A percentile compares a stretch with the other conserved stretches of the same genome.
Evolutionary conservation across 148 eudicot species (phyloP).

Genomic region (Vaccinium corymbosum): DNA sequence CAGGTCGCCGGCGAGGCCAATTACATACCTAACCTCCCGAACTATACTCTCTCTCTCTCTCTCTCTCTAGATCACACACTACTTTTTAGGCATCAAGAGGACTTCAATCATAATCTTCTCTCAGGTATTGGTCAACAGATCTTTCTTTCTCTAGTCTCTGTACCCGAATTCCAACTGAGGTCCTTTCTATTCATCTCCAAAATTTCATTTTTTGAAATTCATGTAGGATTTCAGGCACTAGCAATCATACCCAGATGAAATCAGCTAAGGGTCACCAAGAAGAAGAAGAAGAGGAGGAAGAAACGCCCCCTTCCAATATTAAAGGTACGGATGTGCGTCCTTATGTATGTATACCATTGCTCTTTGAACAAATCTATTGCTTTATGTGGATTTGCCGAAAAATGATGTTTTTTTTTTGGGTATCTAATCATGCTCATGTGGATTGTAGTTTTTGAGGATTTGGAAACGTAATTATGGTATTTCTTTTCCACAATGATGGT

Average conservation of each 20-base stretch:
- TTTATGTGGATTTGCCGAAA: not conserved
- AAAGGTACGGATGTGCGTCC: slow-evolving; percentile 35
- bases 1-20: slow-evolving; percentile 4
- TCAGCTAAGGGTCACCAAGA: slow-evolving; percentile 51
- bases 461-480: not conserved
- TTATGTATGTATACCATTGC: not conserved
- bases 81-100: not conserved
- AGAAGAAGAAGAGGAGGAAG: slow-evolving; percentile 64
- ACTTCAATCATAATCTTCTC: not conserved
- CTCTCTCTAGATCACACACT: not conserved
- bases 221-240: too few relatives aligned
- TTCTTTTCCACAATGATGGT: not conserved
- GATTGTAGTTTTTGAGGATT: not conserved
- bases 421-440: not conserved
- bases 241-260: slow-evolving; percentile 23
- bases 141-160: not conserved
- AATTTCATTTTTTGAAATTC: not conserved
- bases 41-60: too few relatives aligned
- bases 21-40: not conserved
- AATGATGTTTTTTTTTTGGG: not conserved
- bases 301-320: slow-evolving; percentile 31
- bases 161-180: not conserved
- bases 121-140: slow-evolving; percentile 4
- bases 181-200: not conserved
- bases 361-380: not conserved